Evolutionary conservation across 1,139 yeast genomes (phyloP), one percentile per base, ranked within the genome.

Genomic region (Wickerhamomyces sp.): DNA sequence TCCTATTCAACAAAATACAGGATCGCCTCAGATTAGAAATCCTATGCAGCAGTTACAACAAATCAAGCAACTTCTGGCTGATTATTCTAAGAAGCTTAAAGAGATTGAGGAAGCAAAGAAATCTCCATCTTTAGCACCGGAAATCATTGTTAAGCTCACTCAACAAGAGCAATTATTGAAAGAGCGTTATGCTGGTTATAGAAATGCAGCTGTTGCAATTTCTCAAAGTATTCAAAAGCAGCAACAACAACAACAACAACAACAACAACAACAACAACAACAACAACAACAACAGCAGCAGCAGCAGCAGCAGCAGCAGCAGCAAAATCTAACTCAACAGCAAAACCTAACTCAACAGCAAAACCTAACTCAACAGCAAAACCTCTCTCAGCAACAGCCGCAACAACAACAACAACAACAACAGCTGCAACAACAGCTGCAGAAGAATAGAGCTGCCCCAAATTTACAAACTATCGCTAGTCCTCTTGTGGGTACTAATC

Each of bases 61-160:
- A 24, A 46, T 64, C 20, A 51, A 54, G 39, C 46, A 48, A 16
- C 44, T 58, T 35, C 60, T 61, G 7, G 70, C 67, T 13, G 76
- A 70, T 37, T 67, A 74, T 41, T 72, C 70, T 37, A 63, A 70
- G 28, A 74, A 70, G 31, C 39, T 65, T 45, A 52, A 60, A 31
- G 55, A 59, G 3, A 57, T 68, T 29, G 67, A 65, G 31, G 58
- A 59, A n/a, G 63, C 64, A 30, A 65, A 64, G 37, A 56, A 47
- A 21, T 54, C 60, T 39, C 63, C 66, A 8, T 54, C 51, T 19
- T 39, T 65, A 3, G 51, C 70, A 2, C 58, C 61, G 1, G 63
- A 60, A 8, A 54, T 56, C n/a, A 29, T 59, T 30, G 47, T 52
- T 12, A 55, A 53, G 22, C 45, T 56, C n/a, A 35, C 48, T 14